These are phyloP conservation scores for Aspergillus hancockii DNA, from an alignment of 495 filamentous ascomycete species.

Conservation along the genomic window DNA sequence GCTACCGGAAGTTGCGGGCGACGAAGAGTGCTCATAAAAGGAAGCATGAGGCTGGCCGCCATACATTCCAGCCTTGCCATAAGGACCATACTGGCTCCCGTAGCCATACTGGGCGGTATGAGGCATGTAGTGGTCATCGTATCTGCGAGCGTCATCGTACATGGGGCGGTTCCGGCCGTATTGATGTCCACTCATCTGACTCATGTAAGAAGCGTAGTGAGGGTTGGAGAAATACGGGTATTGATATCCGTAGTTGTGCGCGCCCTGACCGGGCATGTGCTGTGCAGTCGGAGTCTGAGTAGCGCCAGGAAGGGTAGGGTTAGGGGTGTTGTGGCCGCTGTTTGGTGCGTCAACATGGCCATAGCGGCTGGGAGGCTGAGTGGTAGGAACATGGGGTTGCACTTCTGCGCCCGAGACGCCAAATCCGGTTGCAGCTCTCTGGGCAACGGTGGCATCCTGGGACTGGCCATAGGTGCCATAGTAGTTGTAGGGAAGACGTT, in stretches of 20 bases:
- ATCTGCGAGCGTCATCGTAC: slow-evolving; percentile 58
- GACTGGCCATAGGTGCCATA: slow-evolving; percentile 77
- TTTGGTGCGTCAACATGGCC: slow-evolving; percentile 73
- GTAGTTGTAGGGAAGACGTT: slow-evolving; percentile 77
- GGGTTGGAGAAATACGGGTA: slow-evolving; percentile 82
- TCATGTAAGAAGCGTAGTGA: slow-evolving; percentile 80
- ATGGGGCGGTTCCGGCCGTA: slow-evolving; percentile 55
- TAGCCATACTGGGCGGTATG: slow-evolving; percentile 65
- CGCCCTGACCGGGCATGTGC: slow-evolving; percentile 60
- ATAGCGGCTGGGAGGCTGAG: slow-evolving; percentile 67
- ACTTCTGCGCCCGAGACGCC: slow-evolving; percentile 71
- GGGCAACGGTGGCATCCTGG: slow-evolving; percentile 71
- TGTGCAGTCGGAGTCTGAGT: slow-evolving; percentile 63
- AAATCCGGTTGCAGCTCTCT: slow-evolving; percentile 66
- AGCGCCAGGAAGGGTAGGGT: slow-evolving; percentile 71
- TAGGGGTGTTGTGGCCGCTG: slow-evolving; percentile 86
- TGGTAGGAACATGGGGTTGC: slow-evolving; percentile 73
- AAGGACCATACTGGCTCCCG: slow-evolving; percentile 71
- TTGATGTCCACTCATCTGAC: slow-evolving; percentile 55
- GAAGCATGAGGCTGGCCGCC: slow-evolving; percentile 77
- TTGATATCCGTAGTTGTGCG: slow-evolving; percentile 62
- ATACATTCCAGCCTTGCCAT: slow-evolving; percentile 80
- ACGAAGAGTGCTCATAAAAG: slow-evolving; percentile 77
- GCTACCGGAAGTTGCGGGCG: slow-evolving; percentile 67
- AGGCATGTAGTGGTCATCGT: slow-evolving; percentile 56